A percentile compares a stretch with the other conserved stretches of the same genome.
Evolutionary conservation across 1,284 basidiomycete genomes (phyloP).

Genomic region (Porogramme epimiltina): DNA sequence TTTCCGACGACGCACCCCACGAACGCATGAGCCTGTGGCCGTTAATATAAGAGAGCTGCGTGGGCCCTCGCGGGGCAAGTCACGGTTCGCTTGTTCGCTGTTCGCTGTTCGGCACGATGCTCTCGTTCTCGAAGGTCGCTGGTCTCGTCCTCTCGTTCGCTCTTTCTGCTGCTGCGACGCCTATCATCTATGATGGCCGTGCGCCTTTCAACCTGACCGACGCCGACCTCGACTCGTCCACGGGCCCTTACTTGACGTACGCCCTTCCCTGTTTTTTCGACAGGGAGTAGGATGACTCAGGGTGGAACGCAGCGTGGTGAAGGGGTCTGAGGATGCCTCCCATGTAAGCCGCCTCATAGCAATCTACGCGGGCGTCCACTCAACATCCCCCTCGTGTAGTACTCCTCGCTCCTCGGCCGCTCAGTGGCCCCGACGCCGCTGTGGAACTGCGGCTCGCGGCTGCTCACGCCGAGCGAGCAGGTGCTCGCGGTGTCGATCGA

Average conservation of each 20-base stretch:
- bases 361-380: neutral
- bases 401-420: conserved; percentile 45
- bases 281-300: too few species aligned
- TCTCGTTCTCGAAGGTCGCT: neutral
- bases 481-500: conserved; percentile 53
- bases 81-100: neutral
- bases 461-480: conserved; percentile 42
- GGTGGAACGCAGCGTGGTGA: conserved; percentile 43
- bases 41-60: too few species aligned
- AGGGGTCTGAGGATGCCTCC: conserved; percentile 49
- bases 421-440: conserved; percentile 47
- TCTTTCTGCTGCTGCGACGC: conserved; percentile 29
- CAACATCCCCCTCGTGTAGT: conserved; percentile 34
- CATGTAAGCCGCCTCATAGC: conserved; percentile 36
- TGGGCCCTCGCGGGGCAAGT: too few species aligned
- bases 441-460: conserved; percentile 47
- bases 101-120: too few species aligned
- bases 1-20: too few species aligned
- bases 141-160: conserved; percentile 6
- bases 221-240: conserved; percentile 45
- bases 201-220: conserved; percentile 44
- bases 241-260: conserved; percentile 56
- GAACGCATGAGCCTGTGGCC: too few species aligned
- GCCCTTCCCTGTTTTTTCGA: conserved; percentile 15
- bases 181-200: conserved; percentile 57